Conservation (phyloP, 495 filamentous ascomycete genomes). For the Parathielavia appendiculata region DNA sequence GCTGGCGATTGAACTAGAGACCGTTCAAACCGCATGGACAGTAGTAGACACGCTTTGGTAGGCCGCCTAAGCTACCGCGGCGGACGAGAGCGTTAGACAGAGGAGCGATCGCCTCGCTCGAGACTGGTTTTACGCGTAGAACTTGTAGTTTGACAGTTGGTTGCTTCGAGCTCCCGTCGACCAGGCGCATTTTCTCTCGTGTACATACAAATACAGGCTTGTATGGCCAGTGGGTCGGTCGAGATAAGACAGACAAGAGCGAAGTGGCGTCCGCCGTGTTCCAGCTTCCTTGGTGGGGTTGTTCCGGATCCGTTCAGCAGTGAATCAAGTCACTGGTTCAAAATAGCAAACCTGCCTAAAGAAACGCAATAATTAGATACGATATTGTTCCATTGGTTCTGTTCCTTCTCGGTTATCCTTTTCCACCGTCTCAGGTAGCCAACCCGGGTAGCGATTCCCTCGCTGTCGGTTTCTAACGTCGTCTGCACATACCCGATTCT, state of each 20-base stretch:
- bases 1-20: too few relatives aligned
- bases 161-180: too few relatives aligned
- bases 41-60: too few relatives aligned
- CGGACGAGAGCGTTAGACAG: too few relatives aligned
- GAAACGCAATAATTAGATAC: neutral
- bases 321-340: neutral
- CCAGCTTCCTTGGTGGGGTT: conserved; percentile 1
- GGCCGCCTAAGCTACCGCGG: too few relatives aligned
- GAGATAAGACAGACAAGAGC: neutral
- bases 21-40: too few relatives aligned
- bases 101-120: too few relatives aligned
- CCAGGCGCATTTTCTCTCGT: too few relatives aligned
- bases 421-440: neutral
- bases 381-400: neutral
- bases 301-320: neutral
- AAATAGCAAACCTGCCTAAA: neutral
- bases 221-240: neutral
- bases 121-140: too few relatives aligned
- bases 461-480: neutral
- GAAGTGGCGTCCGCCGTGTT: neutral
- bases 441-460: neutral
- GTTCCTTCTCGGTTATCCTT: too few relatives aligned
- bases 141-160: too few relatives aligned
- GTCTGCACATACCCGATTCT: neutral
- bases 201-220: too few relatives aligned